Evolutionary conservation across 139 green algal species (phyloP), one percentile per base, ranked within the genome.

Genomic region (Spirogloea muscicola): DNA sequence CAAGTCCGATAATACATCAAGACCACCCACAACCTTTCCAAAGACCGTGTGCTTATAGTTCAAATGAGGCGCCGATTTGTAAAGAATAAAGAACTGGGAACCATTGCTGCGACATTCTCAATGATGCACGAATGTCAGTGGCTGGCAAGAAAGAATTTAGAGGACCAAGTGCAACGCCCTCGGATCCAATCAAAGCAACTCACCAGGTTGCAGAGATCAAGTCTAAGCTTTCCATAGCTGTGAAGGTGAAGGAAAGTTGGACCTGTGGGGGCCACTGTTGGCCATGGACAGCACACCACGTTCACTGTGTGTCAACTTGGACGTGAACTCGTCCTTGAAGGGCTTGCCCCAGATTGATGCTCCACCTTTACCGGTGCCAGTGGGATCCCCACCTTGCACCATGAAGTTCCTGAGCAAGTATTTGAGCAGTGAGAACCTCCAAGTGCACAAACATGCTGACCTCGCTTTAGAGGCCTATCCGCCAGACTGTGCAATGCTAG

Each of bases 271-370:
- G 29, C 81, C 81, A 6, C 36, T 74, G 86, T 98, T 98, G 80
- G 94, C 94, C 94, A 98, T 98, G 81, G 72, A 87, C 7, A 98
- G 79, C 5, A 97, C 79, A 40, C 94, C 94, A 7, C 93, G 84
- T 16, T 88, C 91, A 6, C 29, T 66, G 73, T 90, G 86, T 25
- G n/a, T 59, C 27, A 89, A 62, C 42, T 72, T 46, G n/a, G 31
- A 79, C 59, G 84, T 79, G 7, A 89, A 39, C 83, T 90, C 84
- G 57, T 88, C 76, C 64, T 74, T 69, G 60, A 81, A 84, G 21
- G 76, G 68, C 74, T 76, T 79, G 25, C 75, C 70, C 67, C 71
- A 98, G 21, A 98, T 95, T 66, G 82, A 93, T 61, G 94, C 87
- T 16, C 94, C 94, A n/a, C 93, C 94, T 33, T 77, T 89, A 27